Percentiles rank a stretch among this genome's conserved stretches.
phyloP scores from a whole-genome alignment of 2,329 filamentous ascomycete genomes.

The Xylariaceae sp. region DNA sequence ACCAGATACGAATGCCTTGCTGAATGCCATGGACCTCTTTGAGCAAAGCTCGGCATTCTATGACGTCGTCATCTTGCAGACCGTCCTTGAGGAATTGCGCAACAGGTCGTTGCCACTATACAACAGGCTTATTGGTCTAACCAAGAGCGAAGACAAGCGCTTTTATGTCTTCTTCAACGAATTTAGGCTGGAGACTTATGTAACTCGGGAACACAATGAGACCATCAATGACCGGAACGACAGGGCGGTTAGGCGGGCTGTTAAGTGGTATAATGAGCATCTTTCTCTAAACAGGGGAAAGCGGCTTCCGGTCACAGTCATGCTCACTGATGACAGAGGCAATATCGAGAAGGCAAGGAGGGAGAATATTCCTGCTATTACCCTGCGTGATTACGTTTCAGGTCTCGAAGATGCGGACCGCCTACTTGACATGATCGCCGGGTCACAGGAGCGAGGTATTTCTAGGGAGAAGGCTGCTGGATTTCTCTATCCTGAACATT shows the following conservation, averaged over 20 bases:
- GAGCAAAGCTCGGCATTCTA: constrained; percentile 90
- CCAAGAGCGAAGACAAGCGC: constrained; percentile 93
- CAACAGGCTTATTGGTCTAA: constrained; percentile 86
- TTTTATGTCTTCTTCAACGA: constrained; percentile 99
- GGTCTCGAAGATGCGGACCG: constrained; percentile 82
- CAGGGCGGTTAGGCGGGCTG: constrained; percentile 81
- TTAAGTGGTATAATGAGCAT: constrained; percentile 89
- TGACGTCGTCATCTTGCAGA: constrained; percentile 95
- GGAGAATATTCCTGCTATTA: constrained; percentile 72
- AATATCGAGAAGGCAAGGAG: constrained; percentile 80
- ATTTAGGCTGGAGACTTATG: constrained; percentile 89
- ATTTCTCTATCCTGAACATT: constrained; percentile 87
- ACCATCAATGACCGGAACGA: constrained; percentile 97
- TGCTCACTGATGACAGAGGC: constrained; percentile 91
- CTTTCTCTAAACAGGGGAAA: constrained; percentile 65
- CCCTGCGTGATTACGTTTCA: constrained; percentile 76
- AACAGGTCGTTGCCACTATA: constrained; percentile 94
- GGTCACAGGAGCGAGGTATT: constrained; percentile 69
- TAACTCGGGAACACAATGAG: constrained; percentile 74
- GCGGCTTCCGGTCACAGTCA: constrained; percentile 75
- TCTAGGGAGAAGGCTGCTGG: constrained; percentile 65
- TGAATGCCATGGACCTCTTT: constrained; percentile 96
- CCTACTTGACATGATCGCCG: constrained; percentile 90
- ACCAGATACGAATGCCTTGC: constrained; percentile 92
- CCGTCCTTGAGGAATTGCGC: constrained; percentile 92